phyloP scores from a whole-genome alignment of 2,329 filamentous ascomycete genomes.

The Diaporthe caulivora region DNA sequence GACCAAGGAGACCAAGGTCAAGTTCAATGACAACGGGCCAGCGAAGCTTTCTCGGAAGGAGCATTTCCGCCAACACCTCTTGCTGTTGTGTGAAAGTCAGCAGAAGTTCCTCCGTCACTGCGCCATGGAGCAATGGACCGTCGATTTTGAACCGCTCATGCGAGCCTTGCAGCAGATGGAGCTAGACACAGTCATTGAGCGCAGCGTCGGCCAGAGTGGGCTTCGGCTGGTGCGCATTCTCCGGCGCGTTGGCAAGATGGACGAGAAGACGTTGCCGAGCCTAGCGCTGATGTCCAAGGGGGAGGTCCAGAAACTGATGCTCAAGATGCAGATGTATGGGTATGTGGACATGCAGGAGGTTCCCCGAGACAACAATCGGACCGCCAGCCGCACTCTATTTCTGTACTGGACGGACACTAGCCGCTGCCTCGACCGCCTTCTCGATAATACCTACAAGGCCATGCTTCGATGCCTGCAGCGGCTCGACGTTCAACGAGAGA shows the following conservation, averaged over 20 bases:
- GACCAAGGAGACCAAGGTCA: conserved; percentile 56
- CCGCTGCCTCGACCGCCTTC: conserved; percentile 75
- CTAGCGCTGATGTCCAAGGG: conserved; percentile 86
- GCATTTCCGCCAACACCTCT: conserved; percentile 79
- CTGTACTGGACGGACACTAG: conserved; percentile 92
- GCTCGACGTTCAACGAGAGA: conserved; percentile 79
- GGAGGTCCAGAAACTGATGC: conserved; percentile 86
- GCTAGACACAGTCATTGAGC: conserved; percentile 83
- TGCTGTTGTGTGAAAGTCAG: conserved; percentile 77
- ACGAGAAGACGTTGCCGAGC: conserved; percentile 88
- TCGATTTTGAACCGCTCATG: conserved; percentile 83
- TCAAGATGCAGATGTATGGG: conserved; percentile 86
- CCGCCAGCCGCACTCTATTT: conserved; percentile 87
- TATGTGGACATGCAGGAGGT: conserved; percentile 95
- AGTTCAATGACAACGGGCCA: conserved; percentile 62
- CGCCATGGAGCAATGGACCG: conserved; percentile 81
- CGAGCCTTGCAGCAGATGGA: conserved; percentile 80
- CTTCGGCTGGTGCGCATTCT: conserved; percentile 89
- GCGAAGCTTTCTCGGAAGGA: conserved; percentile 62
- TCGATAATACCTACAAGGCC: conserved; percentile 88
- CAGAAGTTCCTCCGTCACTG: conserved; percentile 77
- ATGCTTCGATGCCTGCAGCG: conserved; percentile 90
- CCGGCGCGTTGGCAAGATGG: conserved; percentile 89
- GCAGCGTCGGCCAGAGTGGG: conserved; percentile 81
- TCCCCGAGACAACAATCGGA: conserved; percentile 85